Evolutionary conservation across 2,329 filamentous ascomycete species (phyloP), one percentile per base, ranked within the genome.

Genomic region (Aureobasidium sp.): DNA sequence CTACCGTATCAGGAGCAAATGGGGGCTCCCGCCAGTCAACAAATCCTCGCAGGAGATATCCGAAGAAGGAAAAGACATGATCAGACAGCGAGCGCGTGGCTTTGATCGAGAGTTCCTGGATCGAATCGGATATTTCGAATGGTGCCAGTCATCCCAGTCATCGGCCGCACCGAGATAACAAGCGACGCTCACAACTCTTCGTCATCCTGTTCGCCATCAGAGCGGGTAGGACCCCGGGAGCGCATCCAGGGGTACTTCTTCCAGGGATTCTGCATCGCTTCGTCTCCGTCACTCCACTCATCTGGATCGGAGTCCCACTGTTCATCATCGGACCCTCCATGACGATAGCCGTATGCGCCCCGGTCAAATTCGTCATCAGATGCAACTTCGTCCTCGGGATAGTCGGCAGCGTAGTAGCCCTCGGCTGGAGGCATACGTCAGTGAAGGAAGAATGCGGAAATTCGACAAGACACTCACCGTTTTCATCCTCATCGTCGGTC

Each of bases 341-440:
- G 56, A 2, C 69, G 60, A 55, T 72, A 74, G 24, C 66, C 63
- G 55, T 75, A 75, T 7, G 70, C 64, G 40, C 69, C 66, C 2
- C 67, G 59, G 38, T 74, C 78, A 57, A 75, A 79, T 65, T 85
- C 82, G 59, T 86, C 83, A 60, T 89, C 85, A 14, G 81, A 84
- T 39, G 81, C 83, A 12, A 89, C 77, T 64, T 90, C 86, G 51
- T 90, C 86, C 57, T 90, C 86, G 0, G 86, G 86, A 60, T 90
- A 90, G 65, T 90, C 86, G 51, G 85, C 84, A 3, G 83, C 81
- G 63, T 90, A 89, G 67, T 88, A 83, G 62, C 88, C 85, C 64
- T 90, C 86, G 30, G 86, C 84, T 58, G 42, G 42, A 39, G 24
- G 17, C 22, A 39, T 42, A 11, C 22, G 45, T 39, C 30, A 52